Evolutionary conservation across 2,329 filamentous ascomycete genomes (phyloP).

Genomic region (Purpureocillium takamizusanense): DNA sequence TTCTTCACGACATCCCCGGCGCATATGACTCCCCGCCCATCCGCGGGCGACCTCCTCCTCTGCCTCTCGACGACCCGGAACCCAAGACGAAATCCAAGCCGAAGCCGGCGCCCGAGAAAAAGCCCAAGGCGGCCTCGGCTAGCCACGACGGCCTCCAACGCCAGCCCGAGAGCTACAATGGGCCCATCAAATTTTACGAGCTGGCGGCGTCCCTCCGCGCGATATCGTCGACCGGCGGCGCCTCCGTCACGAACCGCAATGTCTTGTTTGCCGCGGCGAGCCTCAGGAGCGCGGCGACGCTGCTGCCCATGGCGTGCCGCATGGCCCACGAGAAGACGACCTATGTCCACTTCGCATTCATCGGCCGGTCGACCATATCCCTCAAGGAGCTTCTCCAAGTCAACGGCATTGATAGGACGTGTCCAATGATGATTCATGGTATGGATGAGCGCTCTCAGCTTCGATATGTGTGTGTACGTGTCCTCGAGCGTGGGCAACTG

Average conservation of each 20-base stretch:
- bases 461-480: too few species aligned
- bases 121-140: too few species aligned
- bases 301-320: conserved; percentile 78
- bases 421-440: conserved; percentile 56
- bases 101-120: conserved; percentile 12
- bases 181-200: conserved; percentile 58
- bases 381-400: conserved; percentile 62
- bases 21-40: not conserved
- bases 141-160: conserved; percentile 13
- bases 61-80: not conserved
- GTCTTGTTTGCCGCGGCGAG: conserved; percentile 73
- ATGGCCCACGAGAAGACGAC: conserved; percentile 66
- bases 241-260: conserved; percentile 50
- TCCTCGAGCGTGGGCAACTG: conserved; percentile 3
- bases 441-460: conserved; percentile 9
- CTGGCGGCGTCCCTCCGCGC: conserved; percentile 56
- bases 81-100: conserved; percentile 2
- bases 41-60: not conserved
- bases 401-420: conserved; percentile 68
- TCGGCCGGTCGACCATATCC: conserved; percentile 63
- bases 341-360: conserved; percentile 72
- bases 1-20: not conserved
- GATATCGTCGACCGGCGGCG: conserved; percentile 44
- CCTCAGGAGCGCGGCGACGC: conserved; percentile 59
- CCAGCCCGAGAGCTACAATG: conserved; percentile 46